phyloP scores from a whole-genome alignment of 208 protist genomes.

The Crithidia thermophila region DNA sequence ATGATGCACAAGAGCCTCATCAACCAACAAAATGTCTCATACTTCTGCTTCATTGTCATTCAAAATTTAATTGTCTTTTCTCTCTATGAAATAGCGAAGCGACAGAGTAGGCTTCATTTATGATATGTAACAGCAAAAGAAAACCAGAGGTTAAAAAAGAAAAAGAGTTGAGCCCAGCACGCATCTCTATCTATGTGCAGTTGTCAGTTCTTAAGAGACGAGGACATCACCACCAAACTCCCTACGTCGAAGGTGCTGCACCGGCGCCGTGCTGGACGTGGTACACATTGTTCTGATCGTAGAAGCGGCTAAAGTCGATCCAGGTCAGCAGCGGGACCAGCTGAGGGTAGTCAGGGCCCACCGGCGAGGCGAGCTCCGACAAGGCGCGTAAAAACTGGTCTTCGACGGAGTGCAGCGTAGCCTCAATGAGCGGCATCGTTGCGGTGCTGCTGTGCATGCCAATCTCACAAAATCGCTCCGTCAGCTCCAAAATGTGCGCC shows the following conservation, averaged over 20 bases:
- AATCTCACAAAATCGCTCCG: constrained; percentile 77
- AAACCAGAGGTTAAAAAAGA: constrained; percentile 5
- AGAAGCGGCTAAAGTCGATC: constrained; percentile 89
- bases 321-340: constrained; percentile 85
- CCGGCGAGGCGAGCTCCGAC: constrained; percentile 79
- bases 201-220: too few species aligned
- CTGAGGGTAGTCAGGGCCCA: constrained; percentile 81
- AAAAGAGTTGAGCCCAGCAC: neutral
- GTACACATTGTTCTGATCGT: constrained; percentile 83
- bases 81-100: too few species aligned
- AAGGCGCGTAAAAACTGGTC: constrained; percentile 67
- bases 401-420: constrained; percentile 61
- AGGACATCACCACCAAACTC: neutral
- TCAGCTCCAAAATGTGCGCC: constrained; percentile 64
- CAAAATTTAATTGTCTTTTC: too few species aligned
- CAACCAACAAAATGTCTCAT: too few species aligned
- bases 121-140: too few species aligned
- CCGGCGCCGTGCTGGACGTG: constrained; percentile 63
- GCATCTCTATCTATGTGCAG: too few species aligned
- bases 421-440: constrained; percentile 56
- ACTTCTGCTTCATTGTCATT: too few species aligned
- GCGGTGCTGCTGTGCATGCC: constrained; percentile 61
- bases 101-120: too few species aligned
- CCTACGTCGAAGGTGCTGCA: neutral
- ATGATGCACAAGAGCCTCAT: too few species aligned